Percentiles rank a stretch among this genome's conserved stretches.
Conservation (phyloP, 2,329 filamentous ascomycete genomes). For the Beauveria brongniartii region DNA sequence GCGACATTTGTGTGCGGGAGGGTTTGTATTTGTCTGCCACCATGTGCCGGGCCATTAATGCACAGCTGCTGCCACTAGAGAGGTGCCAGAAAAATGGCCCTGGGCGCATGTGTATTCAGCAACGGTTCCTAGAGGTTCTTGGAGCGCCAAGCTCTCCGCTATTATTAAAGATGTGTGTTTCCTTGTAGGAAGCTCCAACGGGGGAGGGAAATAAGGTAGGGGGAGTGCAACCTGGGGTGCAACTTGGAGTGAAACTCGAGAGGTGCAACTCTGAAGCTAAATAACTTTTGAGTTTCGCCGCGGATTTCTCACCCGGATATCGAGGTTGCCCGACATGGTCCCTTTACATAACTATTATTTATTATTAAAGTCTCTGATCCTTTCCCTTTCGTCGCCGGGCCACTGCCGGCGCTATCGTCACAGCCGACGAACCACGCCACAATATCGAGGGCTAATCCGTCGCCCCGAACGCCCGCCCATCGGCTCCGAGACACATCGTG, state of each 20-base stretch:
- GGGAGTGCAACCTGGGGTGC: neutral
- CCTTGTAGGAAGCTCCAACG: neutral
- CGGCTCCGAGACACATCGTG: neutral
- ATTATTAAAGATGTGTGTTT: neutral
- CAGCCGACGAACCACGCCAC: neutral
- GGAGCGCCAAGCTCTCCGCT: neutral
- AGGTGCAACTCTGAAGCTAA: neutral
- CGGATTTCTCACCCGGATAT: neutral
- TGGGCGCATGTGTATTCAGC: neutral
- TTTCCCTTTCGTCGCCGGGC: neutral
- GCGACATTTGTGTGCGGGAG: too few relatives aligned
- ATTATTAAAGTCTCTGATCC: neutral
- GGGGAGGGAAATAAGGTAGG: neutral
- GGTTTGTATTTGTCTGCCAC: too few relatives aligned
- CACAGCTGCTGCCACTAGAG: too few relatives aligned
- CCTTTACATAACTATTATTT: too few relatives aligned
- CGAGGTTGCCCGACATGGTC: too few relatives aligned
- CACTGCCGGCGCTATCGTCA: slow-evolving; percentile 4
- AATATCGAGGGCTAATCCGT: neutral
- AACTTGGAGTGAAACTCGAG: neutral
- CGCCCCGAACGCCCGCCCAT: neutral
- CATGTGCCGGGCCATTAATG: too few relatives aligned
- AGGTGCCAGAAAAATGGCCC: neutral
- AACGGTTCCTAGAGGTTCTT: neutral
- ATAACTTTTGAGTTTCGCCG: neutral